These are phyloP conservation scores for Penicillium hordei DNA, from an alignment of 2,329 filamentous ascomycete species.

Conservation along the genomic window DNA sequence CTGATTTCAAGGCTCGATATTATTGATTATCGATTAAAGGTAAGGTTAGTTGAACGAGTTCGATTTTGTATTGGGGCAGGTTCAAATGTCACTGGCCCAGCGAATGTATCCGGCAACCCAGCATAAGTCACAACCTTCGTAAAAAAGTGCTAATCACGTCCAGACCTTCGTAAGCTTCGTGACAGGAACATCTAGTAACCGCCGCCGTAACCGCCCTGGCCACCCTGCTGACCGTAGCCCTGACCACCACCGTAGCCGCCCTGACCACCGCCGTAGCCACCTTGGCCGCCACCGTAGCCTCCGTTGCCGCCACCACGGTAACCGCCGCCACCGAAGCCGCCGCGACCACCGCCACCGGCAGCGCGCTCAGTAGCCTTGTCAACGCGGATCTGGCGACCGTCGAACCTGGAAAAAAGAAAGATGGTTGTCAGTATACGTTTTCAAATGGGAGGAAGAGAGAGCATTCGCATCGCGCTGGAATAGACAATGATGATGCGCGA, in stretches of 20 bases:
- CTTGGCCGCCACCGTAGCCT: conserved; percentile 6
- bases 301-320: conserved; percentile 5
- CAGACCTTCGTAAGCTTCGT: conserved; percentile 9
- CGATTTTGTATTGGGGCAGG: conserved; percentile 9
- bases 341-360: conserved; percentile 7
- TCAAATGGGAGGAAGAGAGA: background rate
- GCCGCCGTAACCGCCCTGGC: conserved; percentile 5
- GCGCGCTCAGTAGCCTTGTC: conserved; percentile 13
- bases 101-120: conserved; percentile 6
- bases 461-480: background rate
- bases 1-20: conserved; percentile 5
- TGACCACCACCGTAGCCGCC: conserved; percentile 6
- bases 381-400: conserved; percentile 11
- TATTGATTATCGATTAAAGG: conserved; percentile 9
- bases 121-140: conserved; percentile 10
- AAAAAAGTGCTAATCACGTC: conserved; percentile 9
- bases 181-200: conserved; percentile 8
- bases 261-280: conserved; percentile 6
- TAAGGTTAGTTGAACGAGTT: conserved; percentile 8
- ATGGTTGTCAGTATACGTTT: background rate
- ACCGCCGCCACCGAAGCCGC: conserved; percentile 5
- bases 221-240: conserved; percentile 2
- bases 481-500: background rate
- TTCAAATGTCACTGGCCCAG: conserved; percentile 3
- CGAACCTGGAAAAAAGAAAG: background rate